Conservation (phyloP, 306 rosid genomes). For the Vigna radiata region DNA sequence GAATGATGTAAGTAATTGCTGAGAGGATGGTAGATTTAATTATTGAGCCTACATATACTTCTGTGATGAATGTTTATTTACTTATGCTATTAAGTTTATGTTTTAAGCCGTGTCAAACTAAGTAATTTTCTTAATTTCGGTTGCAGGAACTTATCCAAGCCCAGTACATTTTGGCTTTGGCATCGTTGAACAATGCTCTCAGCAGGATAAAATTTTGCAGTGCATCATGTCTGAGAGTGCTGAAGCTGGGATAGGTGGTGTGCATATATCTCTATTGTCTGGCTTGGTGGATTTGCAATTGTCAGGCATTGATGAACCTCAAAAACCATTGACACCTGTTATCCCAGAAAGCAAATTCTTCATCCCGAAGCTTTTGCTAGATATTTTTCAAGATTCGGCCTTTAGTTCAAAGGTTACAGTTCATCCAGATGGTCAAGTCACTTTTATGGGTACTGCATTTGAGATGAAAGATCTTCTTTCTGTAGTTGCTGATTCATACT, state of each 20-base stretch:
- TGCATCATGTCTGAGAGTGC: slow-evolving; percentile 57
- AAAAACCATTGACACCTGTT: slow-evolving; percentile 48
- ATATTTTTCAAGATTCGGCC: slow-evolving; percentile 67
- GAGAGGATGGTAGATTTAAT: slow-evolving; percentile 17
- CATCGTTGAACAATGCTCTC: slow-evolving; percentile 63
- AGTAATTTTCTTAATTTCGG: slow-evolving; percentile 42
- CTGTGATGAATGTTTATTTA: slow-evolving; percentile 30
- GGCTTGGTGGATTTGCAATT: slow-evolving; percentile 63
- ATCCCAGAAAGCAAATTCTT: slow-evolving; percentile 52
- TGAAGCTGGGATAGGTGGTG: slow-evolving; percentile 55
- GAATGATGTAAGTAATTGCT: slow-evolving; percentile 25
- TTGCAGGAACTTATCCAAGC: slow-evolving; percentile 59
- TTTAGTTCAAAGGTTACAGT: slow-evolving; percentile 62
- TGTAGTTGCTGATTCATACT: slow-evolving; percentile 67
- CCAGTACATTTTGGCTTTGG: slow-evolving; percentile 62
- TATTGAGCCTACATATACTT: slow-evolving; percentile 28
- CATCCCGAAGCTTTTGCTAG: slow-evolving; percentile 62
- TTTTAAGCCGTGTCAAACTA: slow-evolving; percentile 12
- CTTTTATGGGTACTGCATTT: slow-evolving; percentile 62
- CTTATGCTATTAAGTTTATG: slow-evolving; percentile 26
- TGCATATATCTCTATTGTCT: slow-evolving; percentile 50
- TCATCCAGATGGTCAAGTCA: slow-evolving; percentile 76
- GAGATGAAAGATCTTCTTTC: slow-evolving; percentile 86
- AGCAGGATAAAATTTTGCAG: slow-evolving; percentile 63
- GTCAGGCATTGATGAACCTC: slow-evolving; percentile 51